These are phyloP conservation scores for Solanum hybrid DNA, from an alignment of 305 asterid species.

Conservation along the genomic window DNA sequence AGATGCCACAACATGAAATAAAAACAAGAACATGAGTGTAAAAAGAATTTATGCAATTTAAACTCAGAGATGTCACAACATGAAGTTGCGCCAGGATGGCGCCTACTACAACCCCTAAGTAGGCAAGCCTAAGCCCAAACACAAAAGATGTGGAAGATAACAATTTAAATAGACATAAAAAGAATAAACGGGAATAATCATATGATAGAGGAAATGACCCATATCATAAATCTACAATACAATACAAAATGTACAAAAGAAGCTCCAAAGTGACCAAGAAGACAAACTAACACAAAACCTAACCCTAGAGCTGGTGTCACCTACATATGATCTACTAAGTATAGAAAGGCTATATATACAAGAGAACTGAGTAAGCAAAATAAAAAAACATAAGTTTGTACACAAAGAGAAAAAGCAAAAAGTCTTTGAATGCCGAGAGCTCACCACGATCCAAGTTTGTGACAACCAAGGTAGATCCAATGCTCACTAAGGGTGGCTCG, in stretches of 20 bases:
- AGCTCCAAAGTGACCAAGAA: neutral
- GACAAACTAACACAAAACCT: neutral
- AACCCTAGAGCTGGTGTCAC: neutral
- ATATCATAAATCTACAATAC: neutral
- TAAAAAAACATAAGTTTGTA: neutral
- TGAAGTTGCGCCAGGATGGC: too few relatives aligned
- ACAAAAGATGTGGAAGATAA: neutral
- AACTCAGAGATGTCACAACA: neutral
- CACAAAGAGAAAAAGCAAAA: neutral
- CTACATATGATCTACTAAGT: neutral
- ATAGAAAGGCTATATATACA: neutral
- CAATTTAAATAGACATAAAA: too few relatives aligned
- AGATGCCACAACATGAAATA: neutral
- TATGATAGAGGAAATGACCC: neutral
- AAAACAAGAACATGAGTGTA: neutral
- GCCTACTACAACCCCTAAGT: neutral
- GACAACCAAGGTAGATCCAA: neutral
- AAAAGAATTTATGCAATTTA: too few relatives aligned
- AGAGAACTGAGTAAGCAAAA: neutral
- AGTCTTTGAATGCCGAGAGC: neutral
- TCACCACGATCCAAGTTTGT: neutral
- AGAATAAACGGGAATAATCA: neutral
- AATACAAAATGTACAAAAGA: neutral
- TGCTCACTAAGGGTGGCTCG: neutral
- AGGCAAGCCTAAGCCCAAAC: neutral